phyloP scores from a whole-genome alignment of 1,139 yeast genomes.

The Pichia sp. region DNA sequence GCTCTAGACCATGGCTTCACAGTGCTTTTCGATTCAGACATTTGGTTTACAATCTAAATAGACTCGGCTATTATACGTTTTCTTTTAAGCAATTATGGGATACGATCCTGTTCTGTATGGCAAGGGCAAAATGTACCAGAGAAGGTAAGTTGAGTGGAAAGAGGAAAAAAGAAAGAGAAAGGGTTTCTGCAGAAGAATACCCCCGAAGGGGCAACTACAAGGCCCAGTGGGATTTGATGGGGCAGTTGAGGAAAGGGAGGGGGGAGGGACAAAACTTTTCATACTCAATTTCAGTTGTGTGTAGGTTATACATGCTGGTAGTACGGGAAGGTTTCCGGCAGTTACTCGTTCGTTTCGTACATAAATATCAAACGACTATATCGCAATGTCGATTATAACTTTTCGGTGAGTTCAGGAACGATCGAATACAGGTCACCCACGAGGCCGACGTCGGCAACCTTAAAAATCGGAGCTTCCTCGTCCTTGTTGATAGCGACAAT shows the following conservation, averaged over 20 bases:
- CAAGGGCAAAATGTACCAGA: background rate
- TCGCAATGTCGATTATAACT: conserved; percentile 38
- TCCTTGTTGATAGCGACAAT: conserved; percentile 95
- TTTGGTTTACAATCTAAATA: background rate
- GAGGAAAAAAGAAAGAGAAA: background rate
- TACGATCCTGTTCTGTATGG: background rate
- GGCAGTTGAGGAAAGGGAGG: background rate
- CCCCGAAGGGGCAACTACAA: background rate
- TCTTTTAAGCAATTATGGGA: background rate
- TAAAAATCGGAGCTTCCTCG: conserved; percentile 90
- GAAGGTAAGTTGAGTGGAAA: background rate
- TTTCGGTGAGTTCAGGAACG: conserved; percentile 81
- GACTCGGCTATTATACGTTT: background rate
- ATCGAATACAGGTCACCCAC: conserved; percentile 85
- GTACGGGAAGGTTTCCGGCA: too few species aligned
- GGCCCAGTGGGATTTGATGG: background rate
- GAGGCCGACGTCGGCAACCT: conserved; percentile 83
- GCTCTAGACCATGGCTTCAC: conserved; percentile 25
- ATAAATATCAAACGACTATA: too few species aligned
- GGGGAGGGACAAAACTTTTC: background rate
- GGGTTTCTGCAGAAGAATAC: background rate
- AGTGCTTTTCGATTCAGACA: background rate
- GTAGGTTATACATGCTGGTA: too few species aligned
- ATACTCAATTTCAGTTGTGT: background rate
- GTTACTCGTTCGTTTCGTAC: too few species aligned